Evolutionary conservation across 208 protist species (phyloP).

Genomic region (Paratrypanosoma confusum): DNA sequence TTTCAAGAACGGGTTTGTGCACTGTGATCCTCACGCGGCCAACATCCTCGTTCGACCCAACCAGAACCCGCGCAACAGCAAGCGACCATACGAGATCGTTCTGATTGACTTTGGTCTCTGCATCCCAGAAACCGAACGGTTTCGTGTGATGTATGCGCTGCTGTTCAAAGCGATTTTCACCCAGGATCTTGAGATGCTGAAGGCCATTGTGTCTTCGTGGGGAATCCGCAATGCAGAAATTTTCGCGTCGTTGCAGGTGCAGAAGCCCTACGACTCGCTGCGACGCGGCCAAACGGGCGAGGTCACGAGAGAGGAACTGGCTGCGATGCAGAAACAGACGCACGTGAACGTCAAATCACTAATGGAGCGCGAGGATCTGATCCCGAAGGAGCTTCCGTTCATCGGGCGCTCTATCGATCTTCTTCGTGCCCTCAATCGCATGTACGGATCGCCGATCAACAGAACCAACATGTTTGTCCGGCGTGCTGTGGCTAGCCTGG

Average conservation of each 20-base stretch:
- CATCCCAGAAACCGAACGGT: constrained; percentile 48
- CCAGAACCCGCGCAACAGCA: background rate
- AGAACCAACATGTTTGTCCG: constrained; percentile 68
- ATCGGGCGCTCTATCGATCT: constrained; percentile 70
- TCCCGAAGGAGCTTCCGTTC: constrained; percentile 64
- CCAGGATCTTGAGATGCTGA: constrained; percentile 40
- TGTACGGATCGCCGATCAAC: constrained; percentile 71
- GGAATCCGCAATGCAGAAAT: constrained; percentile 54
- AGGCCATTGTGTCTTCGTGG: constrained; percentile 42
- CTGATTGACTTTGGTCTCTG: constrained; percentile 76
- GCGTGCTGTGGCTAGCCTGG: constrained; percentile 40
- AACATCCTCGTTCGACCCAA: constrained; percentile 82
- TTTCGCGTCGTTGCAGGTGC: constrained; percentile 69
- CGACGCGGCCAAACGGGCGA: constrained; percentile 40
- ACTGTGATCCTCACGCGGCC: constrained; percentile 89
- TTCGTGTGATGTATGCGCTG: constrained; percentile 70
- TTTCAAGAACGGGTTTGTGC: constrained; percentile 91
- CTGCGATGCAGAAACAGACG: constrained; percentile 30
- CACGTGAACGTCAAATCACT: constrained; percentile 29
- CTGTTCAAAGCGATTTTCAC: constrained; percentile 69
- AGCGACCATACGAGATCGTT: constrained; percentile 26
- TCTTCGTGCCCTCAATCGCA: constrained; percentile 64
- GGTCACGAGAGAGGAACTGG: constrained; percentile 56
- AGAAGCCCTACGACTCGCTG: constrained; percentile 53
- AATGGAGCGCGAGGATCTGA: constrained; percentile 32